Percentiles rank a stretch among this genome's conserved stretches.
Conservation (phyloP, 305 asterid genomes). For the Fraxinus ornus region DNA sequence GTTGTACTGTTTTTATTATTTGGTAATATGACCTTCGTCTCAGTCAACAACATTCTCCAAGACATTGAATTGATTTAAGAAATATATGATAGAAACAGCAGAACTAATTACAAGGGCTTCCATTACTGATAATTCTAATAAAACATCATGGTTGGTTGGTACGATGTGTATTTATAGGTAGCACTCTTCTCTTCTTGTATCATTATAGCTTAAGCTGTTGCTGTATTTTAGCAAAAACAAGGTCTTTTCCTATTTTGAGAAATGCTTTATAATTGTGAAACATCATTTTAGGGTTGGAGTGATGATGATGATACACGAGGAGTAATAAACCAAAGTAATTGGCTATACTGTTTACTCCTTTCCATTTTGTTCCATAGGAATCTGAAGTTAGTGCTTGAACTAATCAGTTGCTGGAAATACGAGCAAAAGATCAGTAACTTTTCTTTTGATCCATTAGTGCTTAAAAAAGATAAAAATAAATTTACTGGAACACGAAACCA, state of each 20-base stretch:
- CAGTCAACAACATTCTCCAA: neutral
- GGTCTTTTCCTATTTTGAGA: neutral
- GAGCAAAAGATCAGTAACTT: neutral
- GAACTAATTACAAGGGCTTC: conserved; percentile 42
- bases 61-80: conserved; percentile 40
- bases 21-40: neutral
- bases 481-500: neutral
- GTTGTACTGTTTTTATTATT: neutral
- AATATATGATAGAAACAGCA: conserved; percentile 52
- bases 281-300: conserved; percentile 38
- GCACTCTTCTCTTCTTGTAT: conserved; percentile 36
- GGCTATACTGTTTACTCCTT: neutral
- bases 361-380: conserved; percentile 15
- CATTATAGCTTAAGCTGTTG: conserved; percentile 35
- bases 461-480: neutral
- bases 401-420: neutral
- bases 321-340: neutral
- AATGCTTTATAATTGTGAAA: conserved; percentile 17
- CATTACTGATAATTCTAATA: conserved; percentile 10
- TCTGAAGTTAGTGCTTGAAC: neutral
- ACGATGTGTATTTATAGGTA: conserved; percentile 48
- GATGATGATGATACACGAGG: too few species aligned
- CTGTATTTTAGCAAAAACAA: neutral
- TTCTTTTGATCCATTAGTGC: neutral
- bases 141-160: conserved; percentile 71